Base-by-base conservation (phyloP, 148 eudicot genomes). In the Nepenthes mirabilis region DNA sequence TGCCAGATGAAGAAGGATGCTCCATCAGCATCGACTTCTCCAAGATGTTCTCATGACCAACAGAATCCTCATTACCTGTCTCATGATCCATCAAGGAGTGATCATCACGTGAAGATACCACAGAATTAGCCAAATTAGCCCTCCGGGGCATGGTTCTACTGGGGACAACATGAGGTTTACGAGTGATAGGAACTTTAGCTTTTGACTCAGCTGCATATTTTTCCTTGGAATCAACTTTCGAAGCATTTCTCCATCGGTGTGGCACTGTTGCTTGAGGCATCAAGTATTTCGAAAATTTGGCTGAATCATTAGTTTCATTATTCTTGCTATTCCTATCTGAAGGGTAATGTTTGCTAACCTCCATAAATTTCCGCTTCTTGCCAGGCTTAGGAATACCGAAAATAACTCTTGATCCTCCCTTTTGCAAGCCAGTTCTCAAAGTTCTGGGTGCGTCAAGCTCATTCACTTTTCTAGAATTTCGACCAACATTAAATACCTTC, bases 301-400 rank as follows among this genome's bases (percentile, higher is more conserved):
- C 72, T 2, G 88, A 64, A 59, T 82, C 45, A 40, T 40, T 40
- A 40, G 6, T 8, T 8, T 8, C 45, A 40, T 40, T 40, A 40
- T 40, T 40, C 45, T 40, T 40, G 45, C 45, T 40, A 1, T 8
- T 40, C 45, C 1, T 40, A 40, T 40, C 8, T 40, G 45, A 4
- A 40, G 79, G 76, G 59, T 73, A 83, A 65, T 93, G 98, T 73
- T 84, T 88, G 82, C 99, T 89, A 9, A 93, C 99, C 63, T 93
- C 91, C 95, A 89, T 86, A 59, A 89, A 89, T 62, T 89, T 93
- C 56, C 80, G 77, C 59, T 75, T 93, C 82, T 89, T 93, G 37
- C 97, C 99, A 32, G 99, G 99, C 71, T 80, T 89, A 33, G 99
- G 99, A 54, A 93, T 82, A 52, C 99, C 99, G 66, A 86, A 82